phyloP scores from a whole-genome alignment of 1,139 yeast species.

The Candida glucosophila region DNA sequence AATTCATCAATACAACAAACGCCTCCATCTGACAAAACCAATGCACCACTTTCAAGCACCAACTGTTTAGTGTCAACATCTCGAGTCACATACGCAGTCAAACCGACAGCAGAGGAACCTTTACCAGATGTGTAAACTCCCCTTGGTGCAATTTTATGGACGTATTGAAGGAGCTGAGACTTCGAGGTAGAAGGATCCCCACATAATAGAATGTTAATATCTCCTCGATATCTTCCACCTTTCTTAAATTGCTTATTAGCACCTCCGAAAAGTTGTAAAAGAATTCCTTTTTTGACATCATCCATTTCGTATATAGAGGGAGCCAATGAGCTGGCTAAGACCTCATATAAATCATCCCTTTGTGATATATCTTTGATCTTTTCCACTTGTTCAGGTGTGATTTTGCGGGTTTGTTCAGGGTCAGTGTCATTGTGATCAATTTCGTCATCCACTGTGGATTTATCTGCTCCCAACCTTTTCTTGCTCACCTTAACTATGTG shows the following conservation, averaged over 20 bases:
- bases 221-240: conserved; percentile 96
- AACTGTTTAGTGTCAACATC: conserved; percentile 90
- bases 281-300: conserved; percentile 90
- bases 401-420: conserved; percentile 65
- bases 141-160: conserved; percentile 94
- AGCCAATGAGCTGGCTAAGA: conserved; percentile 86
- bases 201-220: conserved; percentile 78
- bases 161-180: conserved; percentile 88
- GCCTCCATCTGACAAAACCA: conserved; percentile 96
- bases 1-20: conserved; percentile 98
- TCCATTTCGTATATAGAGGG: conserved; percentile 95
- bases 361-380: conserved; percentile 53
- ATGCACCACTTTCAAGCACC: conserved; percentile 92
- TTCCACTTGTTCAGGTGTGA: conserved; percentile 61
- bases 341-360: conserved; percentile 76
- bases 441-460: conserved; percentile 48
- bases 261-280: conserved; percentile 92
- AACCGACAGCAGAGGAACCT: conserved; percentile 98
- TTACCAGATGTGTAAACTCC: conserved; percentile 98
- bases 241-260: conserved; percentile 80
- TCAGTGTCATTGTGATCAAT: conserved; percentile 49
- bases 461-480: conserved; percentile 74
- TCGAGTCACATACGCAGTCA: conserved; percentile 92
- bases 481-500: conserved; percentile 84
- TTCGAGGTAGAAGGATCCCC: conserved; percentile 99